A percentile compares a stretch with the other conserved stretches of the same genome.
Evolutionary conservation across 225 moss, liverwort and hornwort genomes (phyloP).

Genomic region (Antitrichia curtipendula): DNA sequence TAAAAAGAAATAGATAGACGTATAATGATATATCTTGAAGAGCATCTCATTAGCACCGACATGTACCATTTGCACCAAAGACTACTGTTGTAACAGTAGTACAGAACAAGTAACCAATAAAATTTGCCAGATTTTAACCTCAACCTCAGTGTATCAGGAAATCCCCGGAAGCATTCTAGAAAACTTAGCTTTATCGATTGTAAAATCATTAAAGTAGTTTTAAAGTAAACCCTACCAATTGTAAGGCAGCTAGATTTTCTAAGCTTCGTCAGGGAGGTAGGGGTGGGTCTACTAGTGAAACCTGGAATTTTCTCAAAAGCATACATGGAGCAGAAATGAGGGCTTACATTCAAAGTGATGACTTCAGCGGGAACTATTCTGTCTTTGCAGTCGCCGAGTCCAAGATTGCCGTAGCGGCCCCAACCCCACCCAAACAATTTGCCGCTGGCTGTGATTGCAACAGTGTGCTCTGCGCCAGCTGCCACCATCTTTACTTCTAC

Average conservation of each 20-base stretch:
- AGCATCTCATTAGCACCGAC: not conserved
- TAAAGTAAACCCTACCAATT: not conserved
- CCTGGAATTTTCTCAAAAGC: not conserved
- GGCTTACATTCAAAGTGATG: constrained; percentile 37
- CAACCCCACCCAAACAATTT: constrained; percentile 96
- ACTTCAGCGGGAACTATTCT: constrained; percentile 73
- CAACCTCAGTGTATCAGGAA: not conserved
- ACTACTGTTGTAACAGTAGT: not conserved
- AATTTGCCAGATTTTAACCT: not conserved
- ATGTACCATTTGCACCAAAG: not conserved
- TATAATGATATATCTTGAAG: not conserved
- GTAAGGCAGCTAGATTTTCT: not conserved
- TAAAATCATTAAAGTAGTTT: not conserved
- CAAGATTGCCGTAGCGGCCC: constrained; percentile 93
- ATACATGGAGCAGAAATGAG: not conserved
- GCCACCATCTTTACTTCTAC: constrained; percentile 64
- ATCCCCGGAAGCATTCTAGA: not conserved
- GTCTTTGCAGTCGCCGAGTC: constrained; percentile 72
- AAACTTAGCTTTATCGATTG: not conserved
- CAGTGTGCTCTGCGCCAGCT: constrained; percentile 91
- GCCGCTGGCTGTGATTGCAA: constrained; percentile 71
- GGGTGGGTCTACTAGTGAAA: not conserved
- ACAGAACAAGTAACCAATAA: not conserved
- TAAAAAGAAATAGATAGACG: not conserved
- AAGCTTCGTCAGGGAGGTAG: not conserved